These are phyloP conservation scores for Mycena leptocephala DNA, from an alignment of 768 basidiomycete genomes.

Conservation along the genomic window DNA sequence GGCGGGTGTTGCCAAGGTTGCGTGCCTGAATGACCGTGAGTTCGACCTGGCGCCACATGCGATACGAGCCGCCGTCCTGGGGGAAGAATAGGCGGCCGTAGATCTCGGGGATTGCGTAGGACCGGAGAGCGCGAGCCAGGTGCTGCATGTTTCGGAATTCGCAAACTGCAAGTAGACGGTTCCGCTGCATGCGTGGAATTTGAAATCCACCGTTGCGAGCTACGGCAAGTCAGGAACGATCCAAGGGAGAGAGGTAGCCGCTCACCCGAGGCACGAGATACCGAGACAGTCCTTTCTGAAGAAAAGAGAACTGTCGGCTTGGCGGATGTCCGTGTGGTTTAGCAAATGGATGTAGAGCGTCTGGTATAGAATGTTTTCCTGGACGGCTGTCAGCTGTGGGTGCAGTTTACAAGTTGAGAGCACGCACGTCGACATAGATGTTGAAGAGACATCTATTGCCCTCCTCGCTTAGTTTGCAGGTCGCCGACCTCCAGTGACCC, in stretches of 20 bases:
- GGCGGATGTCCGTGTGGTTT: slow-evolving; percentile 87
- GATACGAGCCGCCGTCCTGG: slow-evolving; percentile 82
- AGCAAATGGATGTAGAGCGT: slow-evolving; percentile 82
- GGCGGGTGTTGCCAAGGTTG: slow-evolving; percentile 72
- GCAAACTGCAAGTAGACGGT: slow-evolving; percentile 82
- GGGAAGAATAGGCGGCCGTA: slow-evolving; percentile 75
- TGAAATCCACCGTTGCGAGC: slow-evolving; percentile 75
- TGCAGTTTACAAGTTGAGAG: not conserved
- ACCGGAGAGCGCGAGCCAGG: slow-evolving; percentile 89
- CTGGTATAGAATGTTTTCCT: slow-evolving; percentile 84
- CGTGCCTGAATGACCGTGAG: slow-evolving; percentile 83
- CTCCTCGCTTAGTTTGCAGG: slow-evolving; percentile 80
- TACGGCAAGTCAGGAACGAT: slow-evolving; percentile 42
- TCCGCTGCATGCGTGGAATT: slow-evolving; percentile 62
- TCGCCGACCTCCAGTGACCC: slow-evolving; percentile 82
- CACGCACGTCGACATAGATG: slow-evolving; percentile 81
- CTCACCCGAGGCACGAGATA: slow-evolving; percentile 76
- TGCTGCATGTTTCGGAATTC: slow-evolving; percentile 73
- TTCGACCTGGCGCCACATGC: slow-evolving; percentile 91
- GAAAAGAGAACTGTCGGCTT: slow-evolving; percentile 83
- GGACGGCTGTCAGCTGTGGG: slow-evolving; percentile 38
- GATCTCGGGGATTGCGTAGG: slow-evolving; percentile 86
- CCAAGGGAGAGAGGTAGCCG: slow-evolving; percentile 16
- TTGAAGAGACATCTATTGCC: slow-evolving; percentile 78
- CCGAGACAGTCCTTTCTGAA: slow-evolving; percentile 83